Base-by-base conservation (phyloP, 192 early-diverging fungal species). In the Glomus cerebriforme region DNA sequence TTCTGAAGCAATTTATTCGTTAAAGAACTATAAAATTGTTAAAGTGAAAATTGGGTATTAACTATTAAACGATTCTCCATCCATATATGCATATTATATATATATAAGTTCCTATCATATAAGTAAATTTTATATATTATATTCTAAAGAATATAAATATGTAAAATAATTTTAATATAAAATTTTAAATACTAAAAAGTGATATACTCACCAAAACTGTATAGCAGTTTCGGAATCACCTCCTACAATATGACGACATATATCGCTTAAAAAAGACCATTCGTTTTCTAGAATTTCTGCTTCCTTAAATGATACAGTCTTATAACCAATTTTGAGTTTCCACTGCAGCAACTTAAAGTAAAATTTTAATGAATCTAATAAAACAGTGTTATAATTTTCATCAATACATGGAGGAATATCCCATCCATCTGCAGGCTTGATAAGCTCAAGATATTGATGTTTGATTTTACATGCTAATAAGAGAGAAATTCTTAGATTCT, bases 211-310 rank as follows among this genome's bases (percentile, higher is more conserved):
- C 87, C 94, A 95, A 49, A 94, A 95, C 74, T 93, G 90, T 79
- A 88, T 82, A 7, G 93, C 93, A 64, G 91, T 88, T 79, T 94
- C 92, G 37, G 87, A 80, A 66, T 94, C 91, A 7, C 92, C 92
- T 45, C 92, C 93, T 35, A 93, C 90, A 67, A 95, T 92, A 37
- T 87, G 80, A 22, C 86, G 88, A 62, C 93, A 92, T 12, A 96
- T 85, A 15, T 85, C 85, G 45, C 87, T 88, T 69, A 95, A 74
- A 68, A 92, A 93, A n/a, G 92, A 87, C 94, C 95, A 97, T 80
- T 96, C 94, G 74, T 84, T 89, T 79, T 95, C 93, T 78, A 97
- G 83, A 17, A 93, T 82, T 80, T 94, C 96, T 74, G 92, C 92
- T 81, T 93, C 93, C 72, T 91, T 90, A 73, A 87, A 87, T 49